These are phyloP conservation scores for Fusarium ramigenum DNA, from an alignment of 2,329 filamentous ascomycete genomes.

Conservation along the genomic window DNA sequence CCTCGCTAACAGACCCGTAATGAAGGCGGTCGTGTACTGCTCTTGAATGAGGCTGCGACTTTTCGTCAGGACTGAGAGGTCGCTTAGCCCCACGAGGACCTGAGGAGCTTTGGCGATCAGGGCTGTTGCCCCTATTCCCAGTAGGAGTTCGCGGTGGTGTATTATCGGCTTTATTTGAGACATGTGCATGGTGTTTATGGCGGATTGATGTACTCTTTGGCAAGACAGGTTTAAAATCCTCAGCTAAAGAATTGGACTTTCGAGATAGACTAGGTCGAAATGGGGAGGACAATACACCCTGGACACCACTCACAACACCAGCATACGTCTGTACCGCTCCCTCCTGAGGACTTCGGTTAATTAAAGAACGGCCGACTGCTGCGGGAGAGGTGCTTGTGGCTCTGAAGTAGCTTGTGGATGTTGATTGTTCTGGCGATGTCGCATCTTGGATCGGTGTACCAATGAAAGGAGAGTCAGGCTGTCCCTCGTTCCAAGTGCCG, in stretches of 20 bases:
- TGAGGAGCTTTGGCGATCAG: slow-evolving; percentile 8
- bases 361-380: slow-evolving; percentile 2
- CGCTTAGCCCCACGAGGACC: slow-evolving; percentile 50
- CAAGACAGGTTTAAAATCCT: slow-evolving; percentile 1
- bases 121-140: background rate
- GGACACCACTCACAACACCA: slow-evolving; percentile 17
- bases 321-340: slow-evolving; percentile 28
- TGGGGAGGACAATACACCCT: slow-evolving; percentile 4
- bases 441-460: slow-evolving; percentile 42
- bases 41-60: slow-evolving; percentile 13
- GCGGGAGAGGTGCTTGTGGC: slow-evolving; percentile 16
- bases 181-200: slow-evolving; percentile 2
- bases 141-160: slow-evolving; percentile 14
- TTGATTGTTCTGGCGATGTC: slow-evolving; percentile 23
- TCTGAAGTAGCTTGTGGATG: slow-evolving; percentile 32
- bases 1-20: slow-evolving; percentile 54
- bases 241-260: slow-evolving; percentile 6
- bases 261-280: slow-evolving; percentile 13
- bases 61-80: slow-evolving; percentile 38
- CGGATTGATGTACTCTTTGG: slow-evolving; percentile 2
- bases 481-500: slow-evolving; percentile 71
- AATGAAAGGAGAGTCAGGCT: slow-evolving; percentile 64
- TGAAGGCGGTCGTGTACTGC: slow-evolving; percentile 33
- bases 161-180: slow-evolving; percentile 29
- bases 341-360: slow-evolving; percentile 20